Conservation (phyloP, 108 stramenopile species). For the Skeletonema grethae region DNA sequence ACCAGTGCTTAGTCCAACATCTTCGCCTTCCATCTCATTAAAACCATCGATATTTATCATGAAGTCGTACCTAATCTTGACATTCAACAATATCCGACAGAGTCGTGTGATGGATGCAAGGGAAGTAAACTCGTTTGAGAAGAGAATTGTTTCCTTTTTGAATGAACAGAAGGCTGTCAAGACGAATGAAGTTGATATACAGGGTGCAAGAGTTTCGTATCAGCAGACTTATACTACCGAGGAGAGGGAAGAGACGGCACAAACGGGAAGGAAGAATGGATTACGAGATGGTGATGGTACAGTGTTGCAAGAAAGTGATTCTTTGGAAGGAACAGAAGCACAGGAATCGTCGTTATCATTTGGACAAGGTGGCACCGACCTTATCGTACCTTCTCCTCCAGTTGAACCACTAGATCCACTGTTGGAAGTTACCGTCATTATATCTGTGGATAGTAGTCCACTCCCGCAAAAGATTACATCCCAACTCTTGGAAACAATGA, state of each 20-base stretch:
- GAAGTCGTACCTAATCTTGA: slow-evolving; percentile 22
- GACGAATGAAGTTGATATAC: neutral
- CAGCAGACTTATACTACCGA: neutral
- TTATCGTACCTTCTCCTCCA: neutral
- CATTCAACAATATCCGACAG: slow-evolving; percentile 1
- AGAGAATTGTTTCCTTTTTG: neutral
- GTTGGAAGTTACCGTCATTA: neutral
- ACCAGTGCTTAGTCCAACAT: neutral
- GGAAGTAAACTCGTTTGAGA: neutral
- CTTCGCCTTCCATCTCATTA: neutral
- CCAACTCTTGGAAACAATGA: slow-evolving; percentile 4
- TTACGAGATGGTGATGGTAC: neutral
- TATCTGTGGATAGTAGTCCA: neutral
- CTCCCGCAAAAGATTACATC: neutral
- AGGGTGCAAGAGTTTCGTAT: neutral
- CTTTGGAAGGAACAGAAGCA: neutral
- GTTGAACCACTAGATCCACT: neutral
- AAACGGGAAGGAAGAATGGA: neutral
- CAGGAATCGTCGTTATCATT: neutral
- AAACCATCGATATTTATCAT: neutral
- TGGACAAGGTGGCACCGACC: neutral
- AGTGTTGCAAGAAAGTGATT: neutral
- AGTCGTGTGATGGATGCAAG: neutral
- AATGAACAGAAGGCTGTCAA: neutral
- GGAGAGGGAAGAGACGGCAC: neutral